Evolutionary conservation across 2,329 filamentous ascomycete genomes (phyloP), one percentile per base, ranked within the genome.

Genomic region (Daldinia sp.): DNA sequence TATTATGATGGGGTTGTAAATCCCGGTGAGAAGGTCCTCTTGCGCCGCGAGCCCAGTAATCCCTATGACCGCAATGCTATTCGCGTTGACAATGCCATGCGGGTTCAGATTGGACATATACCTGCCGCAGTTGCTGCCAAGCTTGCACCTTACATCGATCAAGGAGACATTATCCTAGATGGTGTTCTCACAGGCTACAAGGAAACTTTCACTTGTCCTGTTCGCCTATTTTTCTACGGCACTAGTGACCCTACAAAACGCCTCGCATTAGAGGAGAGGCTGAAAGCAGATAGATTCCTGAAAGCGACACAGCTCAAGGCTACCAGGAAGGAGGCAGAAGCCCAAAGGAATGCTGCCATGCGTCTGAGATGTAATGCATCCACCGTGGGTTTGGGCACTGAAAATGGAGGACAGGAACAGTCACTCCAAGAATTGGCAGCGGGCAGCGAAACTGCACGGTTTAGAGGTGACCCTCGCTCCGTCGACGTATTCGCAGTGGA

Each of bases 41-140:
- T 89, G 54, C 81, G 82, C 42, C 83, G 91, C 65, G 89, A 93
- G 71, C 88, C 89, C 2, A 72, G 75, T 2, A 93, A 93, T 72
- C 59, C 82, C 72, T 92, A 91, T 75, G 92, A 96, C 76, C 70
- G 73, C 5, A 96, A 96, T 79, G 93, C 93, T 0, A 93, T 97
- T 64, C 87, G 89, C 4, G 88, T 97, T 1, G 86, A 92, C 74
- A 97, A 96, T 78, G 92, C 94, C 13, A 86, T 92, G 75, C 87
- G 88, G 15, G 78, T 79, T 6, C 93, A 97, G 74, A 92, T 97
- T 73, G 93, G 93, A 0, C 93, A 97, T 79, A 83, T 97, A 44
- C 91, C 92, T 6, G 84, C 88, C 12, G 83, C 80, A 0, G 76
- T 93, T 23, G 93, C 90, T 0, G 81, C 84, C n/a, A 95, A 92